Percentiles rank a stretch among this genome's conserved stretches.
phyloP scores from a whole-genome alignment of 257 asterid genomes.

The Ligustrum vulgare region DNA sequence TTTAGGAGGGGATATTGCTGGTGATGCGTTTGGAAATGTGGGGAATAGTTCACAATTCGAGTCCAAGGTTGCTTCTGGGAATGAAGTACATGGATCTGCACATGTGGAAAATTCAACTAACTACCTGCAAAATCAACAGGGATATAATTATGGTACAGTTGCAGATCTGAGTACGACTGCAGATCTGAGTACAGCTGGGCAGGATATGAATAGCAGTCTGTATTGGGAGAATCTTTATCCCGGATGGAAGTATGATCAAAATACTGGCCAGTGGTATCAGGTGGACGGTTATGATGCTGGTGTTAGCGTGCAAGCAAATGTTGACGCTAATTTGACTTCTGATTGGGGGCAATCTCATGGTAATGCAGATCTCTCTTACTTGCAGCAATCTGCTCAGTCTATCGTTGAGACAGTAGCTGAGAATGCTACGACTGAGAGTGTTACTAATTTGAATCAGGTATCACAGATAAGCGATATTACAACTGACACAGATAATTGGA shows the following conservation, averaged over 20 bases:
- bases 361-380: constrained; percentile 58
- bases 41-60: constrained; percentile 30
- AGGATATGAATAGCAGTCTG: constrained; percentile 53
- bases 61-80: constrained; percentile 32
- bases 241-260: constrained; percentile 77
- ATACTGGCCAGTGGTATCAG: constrained; percentile 89
- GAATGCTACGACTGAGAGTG: constrained; percentile 48
- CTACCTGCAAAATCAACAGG: constrained; percentile 38
- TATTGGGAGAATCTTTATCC: constrained; percentile 88
- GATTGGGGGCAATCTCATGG: constrained; percentile 30
- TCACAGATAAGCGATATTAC: constrained; percentile 37
- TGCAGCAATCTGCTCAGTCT: constrained; percentile 67
- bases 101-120: constrained; percentile 31
- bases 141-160: constrained; percentile 32
- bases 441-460: constrained; percentile 50
- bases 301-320: constrained; percentile 35
- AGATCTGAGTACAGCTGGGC: constrained; percentile 44
- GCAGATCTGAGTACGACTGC: constrained; percentile 38
- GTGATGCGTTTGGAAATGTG: constrained; percentile 43
- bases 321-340: constrained; percentile 34
- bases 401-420: constrained; percentile 51
- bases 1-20: constrained; percentile 40
- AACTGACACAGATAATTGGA: constrained; percentile 47
- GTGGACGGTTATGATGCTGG: constrained; percentile 48
- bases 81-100: constrained; percentile 35